A percentile compares a stretch with the other conserved stretches of the same genome.
phyloP scores from a whole-genome alignment of 306 rosid species.

The Vigna trinervia region DNA sequence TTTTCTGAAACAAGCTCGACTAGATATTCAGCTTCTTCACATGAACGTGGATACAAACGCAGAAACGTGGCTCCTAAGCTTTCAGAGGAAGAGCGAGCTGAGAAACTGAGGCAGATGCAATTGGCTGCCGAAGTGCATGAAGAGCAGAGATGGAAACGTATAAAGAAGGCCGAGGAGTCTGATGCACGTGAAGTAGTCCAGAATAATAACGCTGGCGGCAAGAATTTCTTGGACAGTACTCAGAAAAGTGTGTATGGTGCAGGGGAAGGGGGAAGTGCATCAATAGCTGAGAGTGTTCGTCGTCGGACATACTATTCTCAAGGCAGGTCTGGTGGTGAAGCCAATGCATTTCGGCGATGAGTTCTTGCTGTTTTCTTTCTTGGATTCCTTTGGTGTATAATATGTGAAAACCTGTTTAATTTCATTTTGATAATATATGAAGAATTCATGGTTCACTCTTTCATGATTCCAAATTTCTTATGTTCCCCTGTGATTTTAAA shows the following conservation, averaged over 20 bases:
- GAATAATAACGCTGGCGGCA: constrained; percentile 50
- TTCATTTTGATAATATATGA: background rate
- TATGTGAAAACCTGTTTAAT: constrained; percentile 23
- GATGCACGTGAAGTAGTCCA: constrained; percentile 71
- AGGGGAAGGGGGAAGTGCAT: constrained; percentile 82
- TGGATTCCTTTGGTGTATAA: constrained; percentile 25
- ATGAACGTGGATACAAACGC: constrained; percentile 53
- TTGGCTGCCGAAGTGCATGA: constrained; percentile 93
- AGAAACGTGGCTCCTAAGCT: constrained; percentile 72
- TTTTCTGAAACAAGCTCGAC: constrained; percentile 45
- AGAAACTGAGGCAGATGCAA: constrained; percentile 87
- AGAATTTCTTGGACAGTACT: constrained; percentile 82
- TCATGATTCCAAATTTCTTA: background rate
- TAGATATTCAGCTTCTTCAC: constrained; percentile 43
- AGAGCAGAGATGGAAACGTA: constrained; percentile 91
- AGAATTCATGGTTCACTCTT: constrained; percentile 6
- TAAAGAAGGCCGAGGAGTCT: constrained; percentile 84
- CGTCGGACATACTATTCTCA: constrained; percentile 90
- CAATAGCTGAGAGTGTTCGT: constrained; percentile 95
- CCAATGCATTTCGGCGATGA: constrained; percentile 80
- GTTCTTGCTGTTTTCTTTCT: background rate
- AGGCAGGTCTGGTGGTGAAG: constrained; percentile 67
- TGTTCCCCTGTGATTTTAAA: background rate
- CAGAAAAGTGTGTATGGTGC: constrained; percentile 86
- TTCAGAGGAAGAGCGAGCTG: constrained; percentile 87